Percentiles rank a stretch among this genome's conserved stretches.
Conservation (phyloP, 129 eudicot species). For the Centella asiatica region DNA sequence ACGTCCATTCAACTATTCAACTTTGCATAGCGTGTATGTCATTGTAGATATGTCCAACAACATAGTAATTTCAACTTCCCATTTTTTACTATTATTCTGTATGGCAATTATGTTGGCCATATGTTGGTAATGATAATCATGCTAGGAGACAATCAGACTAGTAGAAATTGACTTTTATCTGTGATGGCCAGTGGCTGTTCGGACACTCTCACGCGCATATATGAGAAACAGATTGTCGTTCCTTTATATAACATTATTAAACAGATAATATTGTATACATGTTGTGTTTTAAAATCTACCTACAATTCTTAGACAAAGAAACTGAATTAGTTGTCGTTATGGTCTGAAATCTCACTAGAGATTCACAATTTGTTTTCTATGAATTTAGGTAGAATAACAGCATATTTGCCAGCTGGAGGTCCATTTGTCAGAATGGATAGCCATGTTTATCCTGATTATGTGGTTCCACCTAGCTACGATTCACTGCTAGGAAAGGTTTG, state of each 20-base stretch:
- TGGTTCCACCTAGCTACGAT: slow-evolving; percentile 97
- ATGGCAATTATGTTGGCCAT: background rate
- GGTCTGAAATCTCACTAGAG: background rate
- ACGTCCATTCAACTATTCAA: background rate
- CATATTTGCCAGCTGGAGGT: slow-evolving; percentile 95
- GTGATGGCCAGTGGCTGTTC: too few species aligned
- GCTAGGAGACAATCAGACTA: too few species aligned
- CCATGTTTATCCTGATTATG: slow-evolving; percentile 87
- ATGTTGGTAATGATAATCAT: background rate
- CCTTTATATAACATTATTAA: background rate
- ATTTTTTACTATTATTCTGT: background rate
- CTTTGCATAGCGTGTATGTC: background rate
- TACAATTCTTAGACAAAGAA: background rate
- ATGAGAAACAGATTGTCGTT: background rate
- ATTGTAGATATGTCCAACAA: background rate
- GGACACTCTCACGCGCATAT: too few species aligned
- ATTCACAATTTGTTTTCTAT: slow-evolving; percentile 3
- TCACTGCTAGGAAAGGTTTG: slow-evolving; percentile 96
- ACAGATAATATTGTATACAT: background rate
- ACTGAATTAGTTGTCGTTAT: background rate
- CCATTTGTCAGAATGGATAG: slow-evolving; percentile 99
- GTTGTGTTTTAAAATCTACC: background rate
- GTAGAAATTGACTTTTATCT: too few species aligned
- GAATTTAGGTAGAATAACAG: slow-evolving; percentile 67
- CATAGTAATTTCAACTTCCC: too few species aligned